Conservation (phyloP, 257 asterid species). For the Solanum appendiculatum region DNA sequence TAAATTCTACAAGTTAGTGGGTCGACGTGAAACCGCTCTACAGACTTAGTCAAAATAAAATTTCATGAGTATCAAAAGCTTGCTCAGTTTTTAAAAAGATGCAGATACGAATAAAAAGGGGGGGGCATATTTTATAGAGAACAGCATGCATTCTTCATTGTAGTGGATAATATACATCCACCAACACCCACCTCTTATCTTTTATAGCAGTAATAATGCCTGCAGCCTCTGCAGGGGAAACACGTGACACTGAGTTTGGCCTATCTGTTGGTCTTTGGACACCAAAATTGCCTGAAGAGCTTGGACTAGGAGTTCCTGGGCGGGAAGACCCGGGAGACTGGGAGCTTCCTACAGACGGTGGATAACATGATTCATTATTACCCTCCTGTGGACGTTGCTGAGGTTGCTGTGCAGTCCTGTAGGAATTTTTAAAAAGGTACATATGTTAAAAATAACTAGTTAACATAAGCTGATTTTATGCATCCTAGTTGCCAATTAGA, state of each 20-base stretch:
- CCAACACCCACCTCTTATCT: conserved; percentile 56
- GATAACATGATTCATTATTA: conserved; percentile 68
- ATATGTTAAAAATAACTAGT: background rate
- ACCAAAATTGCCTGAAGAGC: conserved; percentile 45
- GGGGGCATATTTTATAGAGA: background rate
- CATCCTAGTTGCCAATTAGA: background rate
- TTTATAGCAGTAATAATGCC: conserved; percentile 56
- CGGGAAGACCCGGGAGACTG: conserved; percentile 51
- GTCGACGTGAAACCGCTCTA: background rate
- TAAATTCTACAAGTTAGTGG: background rate
- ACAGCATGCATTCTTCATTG: background rate
- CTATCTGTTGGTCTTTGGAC: conserved; percentile 47
- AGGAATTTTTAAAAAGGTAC: background rate
- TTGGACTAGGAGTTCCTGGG: conserved; percentile 57
- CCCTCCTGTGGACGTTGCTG: conserved; percentile 62
- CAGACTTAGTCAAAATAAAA: background rate
- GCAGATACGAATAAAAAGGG: background rate
- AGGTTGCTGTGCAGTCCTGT: conserved; percentile 65
- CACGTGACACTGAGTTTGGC: conserved; percentile 47
- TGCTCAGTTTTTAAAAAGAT: background rate
- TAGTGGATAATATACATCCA: background rate
- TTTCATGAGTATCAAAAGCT: background rate
- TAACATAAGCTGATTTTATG: background rate
- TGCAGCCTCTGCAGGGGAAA: conserved; percentile 88
- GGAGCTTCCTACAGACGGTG: conserved; percentile 51